A percentile compares a stretch with the other conserved stretches of the same genome.
These are phyloP conservation scores for Athelia sp. DNA, from an alignment of 1,284 basidiomycete genomes.

Conservation along the genomic window DNA sequence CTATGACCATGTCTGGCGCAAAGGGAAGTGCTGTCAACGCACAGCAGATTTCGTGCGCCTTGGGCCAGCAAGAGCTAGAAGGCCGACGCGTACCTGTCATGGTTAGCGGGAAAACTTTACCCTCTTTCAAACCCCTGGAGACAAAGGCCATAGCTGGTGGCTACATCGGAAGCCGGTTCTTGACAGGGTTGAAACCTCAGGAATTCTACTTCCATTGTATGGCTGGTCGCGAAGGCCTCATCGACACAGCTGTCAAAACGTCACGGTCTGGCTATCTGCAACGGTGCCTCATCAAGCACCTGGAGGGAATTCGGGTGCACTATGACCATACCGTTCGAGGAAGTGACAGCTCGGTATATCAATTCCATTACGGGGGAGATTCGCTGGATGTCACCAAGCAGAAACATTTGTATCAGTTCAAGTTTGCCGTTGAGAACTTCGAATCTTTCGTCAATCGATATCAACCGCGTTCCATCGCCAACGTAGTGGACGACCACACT, in stretches of 20 bases:
- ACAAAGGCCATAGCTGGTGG: conserved; percentile 97
- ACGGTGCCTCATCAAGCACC: conserved; percentile 96
- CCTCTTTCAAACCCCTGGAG: conserved; percentile 96
- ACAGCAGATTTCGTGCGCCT: conserved; percentile 93
- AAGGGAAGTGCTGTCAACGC: conserved; percentile 98
- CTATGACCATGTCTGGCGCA: conserved; percentile 97
- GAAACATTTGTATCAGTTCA: conserved; percentile 88
- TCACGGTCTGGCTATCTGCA: conserved; percentile 98
- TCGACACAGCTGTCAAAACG: conserved; percentile 99
- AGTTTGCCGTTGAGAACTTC: conserved; percentile 90
- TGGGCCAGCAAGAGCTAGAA: conserved; percentile 97
- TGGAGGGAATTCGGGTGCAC: conserved; percentile 94
- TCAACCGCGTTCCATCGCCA: conserved; percentile 57
- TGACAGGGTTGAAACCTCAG: conserved; percentile 97
- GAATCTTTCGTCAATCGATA: conserved; percentile 75
- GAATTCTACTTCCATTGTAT: conserved; percentile 99
- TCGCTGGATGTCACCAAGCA: conserved; percentile 95
- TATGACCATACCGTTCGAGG: conserved; percentile 99
- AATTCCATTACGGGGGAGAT: conserved; percentile 98
- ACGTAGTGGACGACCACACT: conserved; percentile 61
- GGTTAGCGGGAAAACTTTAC: conserved; percentile 98
- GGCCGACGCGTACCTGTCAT: conserved; percentile 98
- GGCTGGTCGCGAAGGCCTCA: conserved; percentile 98
- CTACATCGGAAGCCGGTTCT: conserved; percentile 99
- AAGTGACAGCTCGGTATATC: conserved; percentile 88